Conservation (phyloP, 2,329 filamentous ascomycete genomes). For the Colletotrichum cordylinicola region DNA sequence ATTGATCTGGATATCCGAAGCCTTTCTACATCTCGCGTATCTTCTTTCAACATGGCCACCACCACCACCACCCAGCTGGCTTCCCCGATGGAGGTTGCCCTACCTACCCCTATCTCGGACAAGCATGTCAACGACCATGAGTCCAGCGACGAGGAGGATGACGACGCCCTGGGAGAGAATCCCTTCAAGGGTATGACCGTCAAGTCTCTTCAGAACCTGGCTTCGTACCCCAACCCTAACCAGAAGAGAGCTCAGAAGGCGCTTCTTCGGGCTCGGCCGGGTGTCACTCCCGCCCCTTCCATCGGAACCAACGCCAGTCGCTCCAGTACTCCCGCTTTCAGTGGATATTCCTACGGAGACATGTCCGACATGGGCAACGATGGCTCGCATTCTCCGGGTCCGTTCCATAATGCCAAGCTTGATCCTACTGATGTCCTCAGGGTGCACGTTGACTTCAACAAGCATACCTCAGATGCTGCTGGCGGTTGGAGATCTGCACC, state of each 20-base stretch:
- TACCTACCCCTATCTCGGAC: slow-evolving; percentile 27
- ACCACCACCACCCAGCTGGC: slow-evolving; percentile 19
- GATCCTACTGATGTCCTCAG: not conserved
- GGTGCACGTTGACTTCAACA: not conserved
- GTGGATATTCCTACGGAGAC: not conserved
- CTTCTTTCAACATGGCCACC: slow-evolving; percentile 29
- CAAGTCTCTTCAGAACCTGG: slow-evolving; percentile 58
- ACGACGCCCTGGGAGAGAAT: slow-evolving; percentile 31
- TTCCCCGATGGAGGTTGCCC: slow-evolving; percentile 25
- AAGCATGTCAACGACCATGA: slow-evolving; percentile 27
- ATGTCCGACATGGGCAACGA: not conserved
- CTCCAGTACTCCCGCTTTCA: slow-evolving; percentile 7
- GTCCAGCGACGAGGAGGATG: slow-evolving; percentile 27
- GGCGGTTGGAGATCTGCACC: not conserved
- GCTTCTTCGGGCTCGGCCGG: slow-evolving; percentile 37
- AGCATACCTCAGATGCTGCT: not conserved
- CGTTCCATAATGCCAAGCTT: not conserved
- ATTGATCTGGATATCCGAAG: not conserved
- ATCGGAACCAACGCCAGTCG: slow-evolving; percentile 22
- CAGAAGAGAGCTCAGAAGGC: slow-evolving; percentile 56
- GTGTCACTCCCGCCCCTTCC: slow-evolving; percentile 16
- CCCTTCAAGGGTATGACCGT: slow-evolving; percentile 44
- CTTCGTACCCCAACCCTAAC: slow-evolving; percentile 61
- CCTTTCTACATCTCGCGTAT: slow-evolving; percentile 29
- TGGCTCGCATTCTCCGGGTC: slow-evolving; percentile 1